Conservation (phyloP, 495 filamentous ascomycete species). For the Rusavskia elegans region DNA sequence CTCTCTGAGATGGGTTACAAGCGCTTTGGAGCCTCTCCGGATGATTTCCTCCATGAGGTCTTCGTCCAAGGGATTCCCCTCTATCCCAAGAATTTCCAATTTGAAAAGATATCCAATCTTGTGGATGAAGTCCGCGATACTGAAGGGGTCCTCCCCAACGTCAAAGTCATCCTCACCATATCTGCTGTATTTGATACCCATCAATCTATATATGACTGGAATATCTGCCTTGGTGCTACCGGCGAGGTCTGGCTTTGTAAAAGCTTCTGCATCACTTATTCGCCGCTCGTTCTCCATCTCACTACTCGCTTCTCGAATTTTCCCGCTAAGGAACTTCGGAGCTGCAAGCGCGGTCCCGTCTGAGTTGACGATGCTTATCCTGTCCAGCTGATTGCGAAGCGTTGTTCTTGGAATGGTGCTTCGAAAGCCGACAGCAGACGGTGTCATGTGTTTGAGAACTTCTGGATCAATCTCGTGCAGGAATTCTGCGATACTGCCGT, state of each 20-base stretch:
- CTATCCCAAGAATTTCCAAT: conserved; percentile 77
- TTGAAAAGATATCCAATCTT: conserved; percentile 82
- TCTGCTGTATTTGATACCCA: conserved; percentile 93
- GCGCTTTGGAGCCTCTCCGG: conserved; percentile 68
- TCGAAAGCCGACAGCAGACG: conserved; percentile 53
- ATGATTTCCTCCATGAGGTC: conserved; percentile 59
- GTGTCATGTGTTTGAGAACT: conserved; percentile 47
- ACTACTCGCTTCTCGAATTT: conserved; percentile 46
- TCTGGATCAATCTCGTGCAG: conserved; percentile 64
- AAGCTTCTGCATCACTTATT: conserved; percentile 46
- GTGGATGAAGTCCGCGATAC: too few species aligned
- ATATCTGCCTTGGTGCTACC: conserved; percentile 52
- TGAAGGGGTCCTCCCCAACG: too few species aligned
- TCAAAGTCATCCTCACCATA: conserved; percentile 97
- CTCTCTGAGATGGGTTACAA: conserved; percentile 71
- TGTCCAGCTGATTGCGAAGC: conserved; percentile 72
- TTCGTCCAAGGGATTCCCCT: conserved; percentile 72
- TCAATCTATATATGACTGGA: conserved; percentile 69
- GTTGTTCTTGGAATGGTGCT: conserved; percentile 61
- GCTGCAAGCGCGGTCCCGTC: conserved; percentile 41
- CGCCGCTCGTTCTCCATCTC: conserved; percentile 18
- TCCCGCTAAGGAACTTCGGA: conserved; percentile 88
- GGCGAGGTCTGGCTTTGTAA: conserved; percentile 44
- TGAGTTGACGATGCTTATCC: conserved; percentile 37
- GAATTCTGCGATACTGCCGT: conserved; percentile 81